Evolutionary conservation across 2,329 filamentous ascomycete genomes (phyloP), one percentile per base, ranked within the genome.

Genomic region (Calonectria hongkongensis): DNA sequence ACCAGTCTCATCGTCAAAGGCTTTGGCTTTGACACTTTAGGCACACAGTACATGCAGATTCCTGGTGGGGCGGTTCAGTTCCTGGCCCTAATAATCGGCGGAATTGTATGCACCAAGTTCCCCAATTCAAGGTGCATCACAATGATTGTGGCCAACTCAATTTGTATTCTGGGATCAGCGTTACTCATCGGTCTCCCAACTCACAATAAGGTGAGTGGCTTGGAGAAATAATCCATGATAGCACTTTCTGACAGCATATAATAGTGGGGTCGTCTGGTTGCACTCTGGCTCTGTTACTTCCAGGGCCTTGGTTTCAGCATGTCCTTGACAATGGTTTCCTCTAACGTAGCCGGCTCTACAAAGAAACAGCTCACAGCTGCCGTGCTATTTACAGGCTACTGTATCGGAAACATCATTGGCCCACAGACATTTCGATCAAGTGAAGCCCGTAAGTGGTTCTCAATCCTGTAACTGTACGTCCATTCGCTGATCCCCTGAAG

Each of bases 1-100:
- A 80, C 76, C 63, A 81, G 71, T 63, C 76, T 84, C 69, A 82
- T 84, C 66, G 76, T 84, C 63, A 80, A 80, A 51, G 81, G 78
- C 1, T 80, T 84, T 64, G 82, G 82, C 9, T 81, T 80, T 64
- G 75, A 74, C 28, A 76, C 79, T 2, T 76, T 83, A 28, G 65
- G 63, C 4, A 73, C 74, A 2, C 65, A 70, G 41, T 69, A 73
- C 9, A 28, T 76, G 28, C 65, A 72, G 43, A 71, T 75, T 39
- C 72, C 72, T 4, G 62, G 58, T 13, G 74, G 74, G 36, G 74
- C 70, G 6, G 67, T 74, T 7, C 69, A 73, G 48, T 69, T 68
- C 15, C 30, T 76, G 13, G 70, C 70, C 30, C 48, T 71, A 28
- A 39, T 70, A 16, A 60, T 65, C n/a, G 66, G 66, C 8, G 68